Conservation (phyloP, 2,329 filamentous ascomycete genomes). For the Arthrobotrys pseudoclavata region DNA sequence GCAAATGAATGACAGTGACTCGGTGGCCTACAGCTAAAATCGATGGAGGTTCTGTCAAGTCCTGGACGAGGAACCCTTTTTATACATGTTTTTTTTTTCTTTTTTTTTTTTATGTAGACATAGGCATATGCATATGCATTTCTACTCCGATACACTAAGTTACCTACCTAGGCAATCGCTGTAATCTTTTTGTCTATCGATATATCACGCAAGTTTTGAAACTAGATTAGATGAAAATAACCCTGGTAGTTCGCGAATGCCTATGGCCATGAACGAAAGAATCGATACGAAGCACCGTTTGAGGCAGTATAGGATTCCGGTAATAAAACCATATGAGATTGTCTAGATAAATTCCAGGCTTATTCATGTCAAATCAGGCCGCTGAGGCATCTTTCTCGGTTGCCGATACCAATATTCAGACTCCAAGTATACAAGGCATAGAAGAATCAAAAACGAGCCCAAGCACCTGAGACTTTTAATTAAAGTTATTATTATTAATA, state of each 20-base stretch:
- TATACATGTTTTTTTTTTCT: background rate
- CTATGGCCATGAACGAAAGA: background rate
- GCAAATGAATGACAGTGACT: constrained; percentile 1
- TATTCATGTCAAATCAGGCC: background rate
- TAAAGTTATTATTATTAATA: too few species aligned
- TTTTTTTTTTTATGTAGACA: too few species aligned
- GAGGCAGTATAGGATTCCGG: background rate
- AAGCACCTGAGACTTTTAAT: background rate
- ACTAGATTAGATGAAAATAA: too few species aligned
- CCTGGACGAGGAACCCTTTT: background rate
- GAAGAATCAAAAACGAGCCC: background rate
- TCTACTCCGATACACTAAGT: background rate
- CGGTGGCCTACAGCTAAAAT: background rate
- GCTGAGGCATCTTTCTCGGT: background rate
- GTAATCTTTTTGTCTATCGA: background rate
- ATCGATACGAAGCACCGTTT: background rate
- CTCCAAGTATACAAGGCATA: background rate
- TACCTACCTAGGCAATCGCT: background rate
- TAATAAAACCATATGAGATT: background rate
- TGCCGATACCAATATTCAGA: background rate
- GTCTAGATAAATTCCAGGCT: background rate
- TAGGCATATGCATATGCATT: background rate
- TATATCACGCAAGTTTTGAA: too few species aligned
- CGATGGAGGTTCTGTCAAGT: background rate
- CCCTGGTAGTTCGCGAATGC: too few species aligned